phyloP scores from a whole-genome alignment of 768 basidiomycete species.

The Amylocystis lapponica region DNA sequence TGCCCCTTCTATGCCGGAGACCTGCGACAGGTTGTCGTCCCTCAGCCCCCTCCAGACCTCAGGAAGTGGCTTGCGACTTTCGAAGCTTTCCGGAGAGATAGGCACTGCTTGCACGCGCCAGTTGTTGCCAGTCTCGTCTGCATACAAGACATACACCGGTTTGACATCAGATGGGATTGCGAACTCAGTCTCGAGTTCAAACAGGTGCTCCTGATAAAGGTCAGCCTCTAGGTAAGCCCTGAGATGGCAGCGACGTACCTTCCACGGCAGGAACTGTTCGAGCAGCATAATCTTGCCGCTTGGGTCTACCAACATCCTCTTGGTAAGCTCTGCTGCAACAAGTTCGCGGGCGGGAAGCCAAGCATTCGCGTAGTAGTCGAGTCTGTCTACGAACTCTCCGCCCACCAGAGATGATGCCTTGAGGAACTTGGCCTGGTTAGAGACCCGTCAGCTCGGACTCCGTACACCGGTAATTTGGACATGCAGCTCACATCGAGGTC shows the following conservation, averaged over 20 bases:
- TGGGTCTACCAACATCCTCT: conserved; percentile 55
- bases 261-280: conserved; percentile 81
- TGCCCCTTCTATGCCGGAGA: conserved; percentile 76
- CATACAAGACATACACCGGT: conserved; percentile 85
- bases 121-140: conserved; percentile 66
- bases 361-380: conserved; percentile 80
- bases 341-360: conserved; percentile 92
- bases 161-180: conserved; percentile 39
- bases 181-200: conserved; percentile 70
- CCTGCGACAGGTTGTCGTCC: conserved; percentile 71
- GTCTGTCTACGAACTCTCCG: conserved; percentile 70
- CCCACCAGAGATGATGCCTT: conserved; percentile 82
- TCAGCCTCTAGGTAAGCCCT: too few species aligned
- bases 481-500: conserved; percentile 59
- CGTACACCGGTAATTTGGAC: neutral
- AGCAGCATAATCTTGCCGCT: conserved; percentile 74
- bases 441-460: neutral
- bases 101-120: conserved; percentile 97
- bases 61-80: conserved; percentile 87
- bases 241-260: conserved; percentile 55
- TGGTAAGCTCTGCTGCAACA: conserved; percentile 53
- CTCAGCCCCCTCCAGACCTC: conserved; percentile 91
- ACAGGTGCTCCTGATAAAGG: conserved; percentile 77
- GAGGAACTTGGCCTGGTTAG: conserved; percentile 57
- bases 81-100: conserved; percentile 73